Percentiles rank a stretch among this genome's conserved stretches.
Conservation (phyloP, 768 basidiomycete species). For the Dictyophora rubrovolvata region DNA sequence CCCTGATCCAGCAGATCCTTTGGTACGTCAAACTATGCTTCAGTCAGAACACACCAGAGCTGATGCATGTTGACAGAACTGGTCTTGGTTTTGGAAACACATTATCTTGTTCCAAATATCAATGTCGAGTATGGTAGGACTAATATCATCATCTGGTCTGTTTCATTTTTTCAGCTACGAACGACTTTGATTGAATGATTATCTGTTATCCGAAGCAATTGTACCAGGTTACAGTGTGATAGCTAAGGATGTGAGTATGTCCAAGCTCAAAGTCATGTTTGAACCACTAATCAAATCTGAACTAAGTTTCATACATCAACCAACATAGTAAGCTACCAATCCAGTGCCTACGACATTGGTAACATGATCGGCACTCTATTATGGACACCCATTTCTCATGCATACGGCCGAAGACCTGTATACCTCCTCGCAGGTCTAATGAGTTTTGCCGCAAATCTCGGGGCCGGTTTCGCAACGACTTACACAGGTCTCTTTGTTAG, state of each 20-base stretch:
- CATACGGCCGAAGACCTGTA: constrained; percentile 16
- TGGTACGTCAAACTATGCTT: neutral
- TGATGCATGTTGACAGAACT: neutral
- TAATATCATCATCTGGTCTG: neutral
- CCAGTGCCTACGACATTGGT: neutral
- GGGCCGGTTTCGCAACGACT: neutral
- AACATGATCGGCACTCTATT: constrained; percentile 13
- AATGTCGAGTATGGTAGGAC: neutral
- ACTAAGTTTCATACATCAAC: neutral
- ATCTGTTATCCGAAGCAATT: neutral
- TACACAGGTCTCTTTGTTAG: neutral
- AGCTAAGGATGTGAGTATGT: neutral
- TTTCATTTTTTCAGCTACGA: neutral
- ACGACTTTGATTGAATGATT: neutral
- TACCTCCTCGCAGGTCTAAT: constrained; percentile 12
- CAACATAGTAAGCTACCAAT: neutral
- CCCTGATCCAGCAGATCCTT: neutral
- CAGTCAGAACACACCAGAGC: neutral
- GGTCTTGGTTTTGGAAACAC: neutral
- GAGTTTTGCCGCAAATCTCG: neutral
- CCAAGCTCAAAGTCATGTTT: neutral
- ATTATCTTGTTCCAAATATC: neutral
- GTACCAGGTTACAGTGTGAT: neutral
- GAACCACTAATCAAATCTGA: neutral
- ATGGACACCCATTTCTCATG: constrained; percentile 16